Conservation (phyloP, 768 basidiomycete genomes). For the Mycena sanguinolenta region DNA sequence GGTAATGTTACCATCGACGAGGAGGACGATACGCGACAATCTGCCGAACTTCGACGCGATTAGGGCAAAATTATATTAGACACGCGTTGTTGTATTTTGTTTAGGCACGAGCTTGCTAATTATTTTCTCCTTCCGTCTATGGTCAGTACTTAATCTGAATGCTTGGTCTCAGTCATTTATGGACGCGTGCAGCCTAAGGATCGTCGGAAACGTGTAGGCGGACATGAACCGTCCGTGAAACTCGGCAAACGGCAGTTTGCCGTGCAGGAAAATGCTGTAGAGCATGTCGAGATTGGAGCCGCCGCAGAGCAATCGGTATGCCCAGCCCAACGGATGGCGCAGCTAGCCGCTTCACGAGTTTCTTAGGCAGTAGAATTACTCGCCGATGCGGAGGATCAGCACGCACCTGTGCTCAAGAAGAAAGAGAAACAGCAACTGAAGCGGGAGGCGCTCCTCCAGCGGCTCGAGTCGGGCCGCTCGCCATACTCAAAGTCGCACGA, state of each 20-base stretch:
- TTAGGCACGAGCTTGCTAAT: too few species aligned
- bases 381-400: conserved; percentile 43
- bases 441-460: conserved; percentile 77
- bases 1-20: conserved; percentile 17
- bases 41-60: conserved; percentile 15
- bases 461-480: conserved; percentile 63
- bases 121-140: conserved; percentile 29
- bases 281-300: conserved; percentile 62
- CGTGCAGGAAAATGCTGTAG: conserved; percentile 61
- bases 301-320: conserved; percentile 58
- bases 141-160: conserved; percentile 36
- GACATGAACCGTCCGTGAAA: conserved; percentile 67
- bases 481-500: conserved; percentile 82
- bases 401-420: conserved; percentile 43
- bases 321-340: conserved; percentile 18
- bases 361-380: conserved; percentile 62
- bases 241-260: conserved; percentile 63
- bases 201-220: conserved; percentile 56
- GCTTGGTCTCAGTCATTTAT: conserved; percentile 4
- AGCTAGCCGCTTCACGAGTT: conserved; percentile 28
- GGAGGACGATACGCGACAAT: conserved; percentile 3
- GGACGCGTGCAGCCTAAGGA: conserved; percentile 51
- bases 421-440: conserved; percentile 83
- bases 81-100: conserved; percentile 9
- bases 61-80: conserved; percentile 6